A percentile compares a stretch with the other conserved stretches of the same genome.
phyloP scores from a whole-genome alignment of 169 alveolate genomes.

The Eimeria maxima region DNA sequence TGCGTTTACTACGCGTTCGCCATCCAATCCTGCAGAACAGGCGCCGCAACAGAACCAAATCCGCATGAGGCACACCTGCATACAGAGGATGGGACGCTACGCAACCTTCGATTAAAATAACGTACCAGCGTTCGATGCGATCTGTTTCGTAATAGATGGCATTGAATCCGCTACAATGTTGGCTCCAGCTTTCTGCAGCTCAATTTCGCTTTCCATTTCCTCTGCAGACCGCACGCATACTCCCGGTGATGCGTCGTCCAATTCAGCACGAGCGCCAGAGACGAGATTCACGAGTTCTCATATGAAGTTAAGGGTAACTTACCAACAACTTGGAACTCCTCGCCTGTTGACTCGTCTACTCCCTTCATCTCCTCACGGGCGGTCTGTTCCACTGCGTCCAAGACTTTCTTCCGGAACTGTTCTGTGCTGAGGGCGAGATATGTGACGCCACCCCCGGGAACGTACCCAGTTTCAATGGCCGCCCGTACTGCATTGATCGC shows the following conservation, averaged over 20 bases:
- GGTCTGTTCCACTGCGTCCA: constrained; percentile 88
- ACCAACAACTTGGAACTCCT: constrained; percentile 78
- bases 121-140: constrained; percentile 91
- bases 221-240: constrained; percentile 78
- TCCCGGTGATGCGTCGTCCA: constrained; percentile 15
- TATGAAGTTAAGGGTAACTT: background rate
- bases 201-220: constrained; percentile 93
- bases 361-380: constrained; percentile 85
- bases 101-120: background rate
- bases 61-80: background rate
- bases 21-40: constrained; percentile 88
- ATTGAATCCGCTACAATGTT: constrained; percentile 91
- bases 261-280: background rate
- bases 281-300: background rate
- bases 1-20: constrained; percentile 91
- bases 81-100: background rate
- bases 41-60: background rate
- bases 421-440: constrained; percentile 90
- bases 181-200: constrained; percentile 93
- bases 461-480: constrained; percentile 94
- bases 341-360: constrained; percentile 70
- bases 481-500: constrained; percentile 94
- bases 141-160: constrained; percentile 91
- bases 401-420: constrained; percentile 86
- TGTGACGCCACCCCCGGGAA: constrained; percentile 96